A percentile compares a stretch with the other conserved stretches of the same genome.
Conservation (phyloP, 148 eudicot species). For the Tetragonia tetragonoides region DNA sequence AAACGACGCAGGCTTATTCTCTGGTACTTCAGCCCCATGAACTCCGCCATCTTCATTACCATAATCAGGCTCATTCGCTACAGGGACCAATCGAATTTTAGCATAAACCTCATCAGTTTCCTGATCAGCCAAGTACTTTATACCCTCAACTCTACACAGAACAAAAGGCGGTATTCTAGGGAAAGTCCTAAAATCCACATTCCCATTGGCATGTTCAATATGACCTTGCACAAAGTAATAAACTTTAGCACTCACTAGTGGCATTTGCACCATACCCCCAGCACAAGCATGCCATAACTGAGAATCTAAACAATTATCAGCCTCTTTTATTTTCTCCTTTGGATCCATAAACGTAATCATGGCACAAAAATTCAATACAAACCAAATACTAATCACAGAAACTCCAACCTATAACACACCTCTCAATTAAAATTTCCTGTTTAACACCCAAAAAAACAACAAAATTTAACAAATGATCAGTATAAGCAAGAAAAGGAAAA, state of each 20-base stretch:
- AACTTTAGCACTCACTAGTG: constrained; percentile 52
- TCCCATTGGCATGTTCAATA: constrained; percentile 68
- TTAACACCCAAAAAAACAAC: neutral
- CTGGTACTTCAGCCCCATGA: constrained; percentile 40
- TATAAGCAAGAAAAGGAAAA: neutral
- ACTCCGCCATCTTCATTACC: constrained; percentile 43
- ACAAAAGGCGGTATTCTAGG: constrained; percentile 62
- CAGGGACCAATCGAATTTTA: constrained; percentile 53
- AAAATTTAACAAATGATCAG: constrained; percentile 10
- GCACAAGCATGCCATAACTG: constrained; percentile 99
- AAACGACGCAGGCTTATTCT: constrained; percentile 71
- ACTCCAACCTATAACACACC: constrained; percentile 16
- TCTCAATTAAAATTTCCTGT: constrained; percentile 23
- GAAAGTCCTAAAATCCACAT: constrained; percentile 52
- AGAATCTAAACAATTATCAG: constrained; percentile 70
- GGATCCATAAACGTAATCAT: constrained; percentile 87
- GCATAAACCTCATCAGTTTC: constrained; percentile 88
- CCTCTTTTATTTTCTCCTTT: constrained; percentile 60
- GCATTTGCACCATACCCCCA: constrained; percentile 97
- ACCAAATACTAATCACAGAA: constrained; percentile 15
- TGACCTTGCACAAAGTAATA: constrained; percentile 92
- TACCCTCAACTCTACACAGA: constrained; percentile 53
- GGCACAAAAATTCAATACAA: constrained; percentile 20
- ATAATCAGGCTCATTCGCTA: constrained; percentile 35
- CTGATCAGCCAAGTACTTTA: constrained; percentile 75